These are phyloP conservation scores for Chamaecrista fasciculata DNA, from an alignment of 306 rosid genomes.

Conservation along the genomic window DNA sequence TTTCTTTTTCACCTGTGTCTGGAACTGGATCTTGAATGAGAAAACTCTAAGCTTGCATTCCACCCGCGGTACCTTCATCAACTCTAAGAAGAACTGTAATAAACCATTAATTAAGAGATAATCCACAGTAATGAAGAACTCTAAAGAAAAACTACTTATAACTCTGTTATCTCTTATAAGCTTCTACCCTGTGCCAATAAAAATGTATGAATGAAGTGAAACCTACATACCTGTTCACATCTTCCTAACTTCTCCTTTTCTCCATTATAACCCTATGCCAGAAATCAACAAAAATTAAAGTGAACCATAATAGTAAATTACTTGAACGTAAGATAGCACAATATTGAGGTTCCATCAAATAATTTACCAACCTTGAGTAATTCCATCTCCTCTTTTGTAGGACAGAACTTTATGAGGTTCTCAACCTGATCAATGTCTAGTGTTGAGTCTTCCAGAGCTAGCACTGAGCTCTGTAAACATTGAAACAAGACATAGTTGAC, in stretches of 20 bases:
- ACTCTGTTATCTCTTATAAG: background rate
- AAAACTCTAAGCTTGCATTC: conserved; percentile 89
- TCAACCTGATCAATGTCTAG: conserved; percentile 83
- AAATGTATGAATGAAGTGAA: background rate
- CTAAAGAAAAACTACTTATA: background rate
- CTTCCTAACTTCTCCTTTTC: conserved; percentile 86
- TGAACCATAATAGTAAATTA: conserved; percentile 5
- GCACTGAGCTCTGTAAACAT: conserved; percentile 65
- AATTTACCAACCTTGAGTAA: conserved; percentile 65
- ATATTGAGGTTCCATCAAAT: background rate
- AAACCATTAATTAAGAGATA: conserved; percentile 22
- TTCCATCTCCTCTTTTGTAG: conserved; percentile 92
- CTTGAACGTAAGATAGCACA: conserved; percentile 11
- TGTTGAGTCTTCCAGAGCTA: conserved; percentile 73
- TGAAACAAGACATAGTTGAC: conserved; percentile 27
- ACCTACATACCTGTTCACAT: conserved; percentile 83
- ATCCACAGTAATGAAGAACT: conserved; percentile 6
- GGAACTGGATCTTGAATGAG: conserved; percentile 81
- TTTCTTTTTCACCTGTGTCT: conserved; percentile 58
- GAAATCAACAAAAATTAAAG: conserved; percentile 26
- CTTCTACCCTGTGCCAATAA: conserved; percentile 13
- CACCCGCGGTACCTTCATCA: conserved; percentile 86
- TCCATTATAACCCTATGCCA: conserved; percentile 69
- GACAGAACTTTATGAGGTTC: conserved; percentile 89
- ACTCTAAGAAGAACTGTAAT: conserved; percentile 69